Evolutionary conservation across 2,329 filamentous ascomycete species (phyloP).

Genomic region (Xylaria arbuscula): DNA sequence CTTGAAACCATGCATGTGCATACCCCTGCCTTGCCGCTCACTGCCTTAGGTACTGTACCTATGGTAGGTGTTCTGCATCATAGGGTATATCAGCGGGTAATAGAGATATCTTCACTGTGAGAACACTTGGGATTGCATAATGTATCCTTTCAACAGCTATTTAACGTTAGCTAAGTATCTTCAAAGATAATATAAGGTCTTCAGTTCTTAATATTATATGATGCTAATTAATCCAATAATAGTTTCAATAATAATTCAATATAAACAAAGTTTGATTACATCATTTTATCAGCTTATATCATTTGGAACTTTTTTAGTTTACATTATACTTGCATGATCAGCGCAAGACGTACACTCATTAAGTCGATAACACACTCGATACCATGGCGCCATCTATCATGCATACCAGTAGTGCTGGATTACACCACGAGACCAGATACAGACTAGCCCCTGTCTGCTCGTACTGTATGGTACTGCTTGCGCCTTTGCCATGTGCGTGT

Average conservation of each 20-base stretch:
- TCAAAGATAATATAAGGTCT: no score
- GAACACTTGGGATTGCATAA: no score
- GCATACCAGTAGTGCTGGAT: conserved; percentile 9
- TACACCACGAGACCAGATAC: conserved; percentile 23
- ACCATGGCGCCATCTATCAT: conserved; percentile 9
- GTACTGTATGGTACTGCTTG: conserved; percentile 6
- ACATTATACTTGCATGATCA: neutral
- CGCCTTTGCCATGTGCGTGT: conserved; percentile 34
- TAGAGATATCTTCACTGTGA: neutral
- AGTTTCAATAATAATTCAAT: no score
- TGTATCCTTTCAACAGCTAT: no score
- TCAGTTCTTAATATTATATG: no score
- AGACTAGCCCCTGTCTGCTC: conserved; percentile 22
- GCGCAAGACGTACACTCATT: neutral
- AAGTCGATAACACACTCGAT: neutral
- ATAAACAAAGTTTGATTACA: no score
- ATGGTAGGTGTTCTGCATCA: neutral
- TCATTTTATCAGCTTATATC: neutral
- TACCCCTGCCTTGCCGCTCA: conserved; percentile 30
- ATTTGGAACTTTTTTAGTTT: neutral
- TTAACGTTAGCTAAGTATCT: no score
- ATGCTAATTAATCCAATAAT: no score
- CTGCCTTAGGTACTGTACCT: neutral
- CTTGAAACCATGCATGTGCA: conserved; percentile 32
- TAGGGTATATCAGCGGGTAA: no score